Evolutionary conservation across 2,329 filamentous ascomycete species (phyloP), one percentile per base, ranked within the genome.

Genomic region (Aphanoascus verrucosus): DNA sequence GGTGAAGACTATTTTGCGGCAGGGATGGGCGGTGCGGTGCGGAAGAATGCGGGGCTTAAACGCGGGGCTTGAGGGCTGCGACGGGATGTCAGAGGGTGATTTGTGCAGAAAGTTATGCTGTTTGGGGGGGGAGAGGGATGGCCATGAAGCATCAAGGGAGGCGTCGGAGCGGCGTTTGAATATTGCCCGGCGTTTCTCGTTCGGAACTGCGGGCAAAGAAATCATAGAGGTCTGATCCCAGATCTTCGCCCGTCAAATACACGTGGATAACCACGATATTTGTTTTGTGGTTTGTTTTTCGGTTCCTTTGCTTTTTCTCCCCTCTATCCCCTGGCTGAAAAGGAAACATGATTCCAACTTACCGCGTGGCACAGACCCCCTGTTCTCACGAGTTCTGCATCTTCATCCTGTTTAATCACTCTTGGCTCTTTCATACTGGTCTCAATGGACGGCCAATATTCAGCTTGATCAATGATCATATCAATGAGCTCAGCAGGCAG

Each of bases 401-500:
- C 69, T 5, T 57, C 53, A 56, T 71, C 69, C 38, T 67, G 60
- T 3, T 52, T 31, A 32, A 69, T 61, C 59, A n/a, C 56, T 53
- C 0, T 56, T 54, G 9, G 60, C 37, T 17, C 31, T n/a, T 28
- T 53, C 54, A 68, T 57, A 3, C 19, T 52, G 31, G 55, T 51
- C 45, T 56, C 55, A 40, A 60, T 52, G 12, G 57, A 61, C 4
- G 60, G 58, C 61, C 61, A 63, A 44, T 63, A 63, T 40, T 63
- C 69, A 1, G 68, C 69, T 28, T 60, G 61, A 55, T 71, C 69
- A 34, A 71, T 53, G 41, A 71, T 70, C 56, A 68, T 58, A 60
- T 71, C 69, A 23, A 70, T 60, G 32, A 71, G 60, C 48, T 71
- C 69, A n/a, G 57, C 54, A 0, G 69, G 69, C 1, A 71, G 55